Base-by-base conservation (phyloP, 2,329 filamentous ascomycete species). In the Trichoderma asperellum region DNA sequence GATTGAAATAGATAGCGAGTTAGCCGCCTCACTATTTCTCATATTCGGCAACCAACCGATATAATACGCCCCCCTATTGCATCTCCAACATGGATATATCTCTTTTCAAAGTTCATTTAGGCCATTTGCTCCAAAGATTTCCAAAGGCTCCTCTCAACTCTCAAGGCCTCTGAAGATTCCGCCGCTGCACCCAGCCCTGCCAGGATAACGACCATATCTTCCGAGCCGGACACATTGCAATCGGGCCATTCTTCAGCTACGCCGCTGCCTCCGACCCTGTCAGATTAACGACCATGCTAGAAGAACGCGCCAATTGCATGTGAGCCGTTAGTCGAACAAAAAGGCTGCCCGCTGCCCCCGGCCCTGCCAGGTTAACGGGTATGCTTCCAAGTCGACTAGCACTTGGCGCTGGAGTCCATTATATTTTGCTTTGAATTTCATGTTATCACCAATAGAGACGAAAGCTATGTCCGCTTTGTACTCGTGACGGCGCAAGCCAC, bases 161-260 rank as follows among this genome's bases (percentile, higher is more conserved):
- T 10, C 29, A 34, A 62, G 43, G 29, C 59, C 40, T 24, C 59
- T 24, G 18, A 11, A 62, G 43, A 52, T 40, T 61, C 18, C 58
- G 58, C 58, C 58, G 58, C 58, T 61, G 58, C 37, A 61, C 58
- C 58, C 58, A 61, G 58, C 58, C 58, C 58, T 61, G 58, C 58
- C 58, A 34, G 58, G 58, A 61, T 61, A 61, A 61, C 58, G 58
- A 49, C 58, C 58, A 61, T 61, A 40, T 49, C 58, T 61, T 24
- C n/a, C 32, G 58, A 32, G 14, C 58, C 37, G 47, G 40, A 24
- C 37, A 34, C 37, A 43, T 18, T n/a, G 43, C 47, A 16, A 61
- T 49, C 3, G 24, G 27, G 16, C 5, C 37, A 12, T 49, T 49
- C 40, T 49, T 34, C 11, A 34, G 27, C 58, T 61, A 47, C 58